Base-by-base conservation (phyloP, 2,329 filamentous ascomycete species). In the Thelonectria discophora region DNA sequence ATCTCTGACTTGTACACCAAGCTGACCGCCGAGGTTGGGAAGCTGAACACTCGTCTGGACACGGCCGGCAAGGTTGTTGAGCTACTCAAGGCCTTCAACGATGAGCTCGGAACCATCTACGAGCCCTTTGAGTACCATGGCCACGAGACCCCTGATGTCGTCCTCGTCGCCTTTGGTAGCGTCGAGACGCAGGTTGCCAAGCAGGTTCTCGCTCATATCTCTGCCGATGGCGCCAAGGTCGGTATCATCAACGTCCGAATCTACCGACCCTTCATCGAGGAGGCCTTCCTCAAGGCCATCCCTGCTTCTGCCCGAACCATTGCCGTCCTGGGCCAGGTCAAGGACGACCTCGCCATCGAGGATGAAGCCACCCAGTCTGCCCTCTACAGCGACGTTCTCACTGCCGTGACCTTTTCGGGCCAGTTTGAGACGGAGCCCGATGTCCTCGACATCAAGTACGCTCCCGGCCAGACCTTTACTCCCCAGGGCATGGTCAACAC, bases 231-330 rank as follows among this genome's bases (percentile, higher is more conserved):
- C 66, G 85, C 86, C 74, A 92, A 89, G 79, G 86, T 97, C 63
- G 95, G 95, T 71, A 90, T 94, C 40, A 84, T 99, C 77, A 94
- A 92, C 71, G 94, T 98, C 48, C 91, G 95, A 66, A 85, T 99
- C 57, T 99, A 98, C 83, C 88, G 94, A 45, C 95, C 95, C 15
- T 98, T 99, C 73, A 88, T 95, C 32, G 95, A 99, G 80, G 93
- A 97, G 75, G 91, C 92, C 53, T 98, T 99, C 84, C 82, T 98
- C 65, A 88, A 90, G 68, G 86, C 87, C 11, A 85, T 99, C 27
- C 93, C 95, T 34, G 82, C 87, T 68, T 91, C 91, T 37, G 86
- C 89, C 48, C 88, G 87, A 78, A 90, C 86, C 64, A 84, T 99
- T 66, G 90, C 90, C 39, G 93, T 98, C 18, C 86, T 99, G 6